These are phyloP conservation scores for Fraxinus paxiana DNA, from an alignment of 305 asterid species.

Conservation along the genomic window DNA sequence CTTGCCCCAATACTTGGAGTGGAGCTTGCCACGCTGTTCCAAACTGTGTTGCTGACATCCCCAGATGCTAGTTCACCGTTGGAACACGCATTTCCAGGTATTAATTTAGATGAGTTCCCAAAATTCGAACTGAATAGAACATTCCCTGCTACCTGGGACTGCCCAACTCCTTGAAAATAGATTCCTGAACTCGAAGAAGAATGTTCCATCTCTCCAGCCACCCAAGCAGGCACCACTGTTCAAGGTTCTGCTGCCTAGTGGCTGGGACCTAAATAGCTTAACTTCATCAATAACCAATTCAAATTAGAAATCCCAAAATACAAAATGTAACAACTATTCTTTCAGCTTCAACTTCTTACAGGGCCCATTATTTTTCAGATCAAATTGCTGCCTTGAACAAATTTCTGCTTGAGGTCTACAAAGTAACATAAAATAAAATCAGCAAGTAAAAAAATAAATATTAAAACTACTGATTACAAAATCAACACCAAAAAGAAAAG, in stretches of 20 bases:
- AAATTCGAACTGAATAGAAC: slow-evolving; percentile 62
- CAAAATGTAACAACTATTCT: background rate
- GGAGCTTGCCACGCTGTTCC: slow-evolving; percentile 63
- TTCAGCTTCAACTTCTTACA: background rate
- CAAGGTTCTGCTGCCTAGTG: slow-evolving; percentile 43
- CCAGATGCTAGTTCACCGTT: slow-evolving; percentile 55
- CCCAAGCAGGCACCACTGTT: slow-evolving; percentile 58
- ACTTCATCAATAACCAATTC: background rate
- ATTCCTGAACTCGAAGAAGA: slow-evolving; percentile 84
- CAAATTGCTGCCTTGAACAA: background rate
- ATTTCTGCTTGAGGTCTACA: background rate
- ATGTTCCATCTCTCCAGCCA: slow-evolving; percentile 68
- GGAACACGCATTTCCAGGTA: slow-evolving; percentile 47
- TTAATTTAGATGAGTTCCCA: slow-evolving; percentile 54
- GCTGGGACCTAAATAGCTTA: slow-evolving; percentile 41
- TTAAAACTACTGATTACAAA: background rate
- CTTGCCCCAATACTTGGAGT: slow-evolving; percentile 90
- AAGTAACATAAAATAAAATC: background rate
- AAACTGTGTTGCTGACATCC: slow-evolving; percentile 52
- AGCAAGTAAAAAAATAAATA: background rate
- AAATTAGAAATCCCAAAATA: background rate
- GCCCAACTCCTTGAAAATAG: slow-evolving; percentile 73
- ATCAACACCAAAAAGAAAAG: background rate
- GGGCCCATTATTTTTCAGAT: background rate
- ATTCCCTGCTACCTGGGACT: slow-evolving; percentile 57